Evolutionary conservation across 2,329 filamentous ascomycete genomes (phyloP), one percentile per base, ranked within the genome.

Genomic region (Byssochlamys sp.): DNA sequence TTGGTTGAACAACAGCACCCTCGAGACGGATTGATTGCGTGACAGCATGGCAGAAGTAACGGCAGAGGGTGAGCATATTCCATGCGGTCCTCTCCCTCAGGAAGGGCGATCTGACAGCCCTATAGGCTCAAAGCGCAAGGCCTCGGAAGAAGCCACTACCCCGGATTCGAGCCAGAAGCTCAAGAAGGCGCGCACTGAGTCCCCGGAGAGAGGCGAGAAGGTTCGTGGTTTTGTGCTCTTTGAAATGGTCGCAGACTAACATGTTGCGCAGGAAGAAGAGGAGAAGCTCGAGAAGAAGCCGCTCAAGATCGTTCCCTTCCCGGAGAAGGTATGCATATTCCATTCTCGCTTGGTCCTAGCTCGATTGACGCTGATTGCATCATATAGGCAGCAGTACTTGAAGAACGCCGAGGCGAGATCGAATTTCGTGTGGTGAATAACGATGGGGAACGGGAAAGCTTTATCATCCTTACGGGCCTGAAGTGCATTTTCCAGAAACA

Each of bases 401-500:
- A 99, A 76, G 94, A 99, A 75, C 88, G 91, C 66, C 89, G 87
- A 69, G 91, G 91, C 68, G 90, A 95, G 63, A 97, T 99, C 65
- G 91, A 97, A 72, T 97, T 97, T 73, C 87, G 91, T 53, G 94
- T 97, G 5, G 94, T 99, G 67, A 97, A 97, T 80, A 99, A 99
- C 70, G 94, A 99, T 69, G 88, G 89, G 66, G 81, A 86, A 39
- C 84, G 88, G 62, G 90, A 96, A 68, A 95, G 89, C 69, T 86
- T 91, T 63, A 95, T 97, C 69, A 95, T 99, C 65, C 80, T 99
- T 59, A 96, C 92, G 0, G 94, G 94, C 12, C 80, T 99, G 57
- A 99, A 97, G 72, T 96, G 91, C 70, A 95, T 99, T 63, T 97
- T 99, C 68, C 94, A 99, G 72, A 97, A 97, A 67, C 94, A 99